Base-by-base conservation (phyloP, 805 yeast species). In the Citeromyces nyonsensis region DNA sequence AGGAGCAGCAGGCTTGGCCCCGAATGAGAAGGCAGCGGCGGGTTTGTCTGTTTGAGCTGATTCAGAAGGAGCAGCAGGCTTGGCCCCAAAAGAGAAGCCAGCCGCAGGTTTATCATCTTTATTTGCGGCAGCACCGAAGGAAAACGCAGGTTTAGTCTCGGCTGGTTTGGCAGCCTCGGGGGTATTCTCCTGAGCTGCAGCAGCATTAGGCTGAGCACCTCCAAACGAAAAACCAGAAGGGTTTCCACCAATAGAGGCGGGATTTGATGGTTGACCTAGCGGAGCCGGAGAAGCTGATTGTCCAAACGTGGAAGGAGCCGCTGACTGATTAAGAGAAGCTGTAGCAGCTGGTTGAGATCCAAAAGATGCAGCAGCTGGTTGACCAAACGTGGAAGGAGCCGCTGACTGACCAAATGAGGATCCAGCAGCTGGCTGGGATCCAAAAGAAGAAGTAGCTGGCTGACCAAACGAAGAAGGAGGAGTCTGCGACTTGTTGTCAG, bases 401-500 rank as follows among this genome's bases (percentile, higher is more conserved):
- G 32, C 25, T 18, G 13, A 26, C 13, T 18, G 14, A n/a, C 26
- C 11, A 33, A 26, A 26, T 10, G 28, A 15, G 28, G 15, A 14
- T 11, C 30, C 15, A 14, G 37, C 10, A 10, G 39, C 12, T 14
- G 28, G 10, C 14, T 26, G 28, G 9, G 28, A 12, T 20, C 42
- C 40, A 31, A 35, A 31, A 8, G 38, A 29, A 18, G 34, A 33
- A 4, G 37, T 31, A 24, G 38, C 31, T 15, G 39, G 9, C 14
- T 33, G n/a, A 11, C 44, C 45, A 37, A 40, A 40, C 10, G 30
- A 28, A 28, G 27, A 26, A 3, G 35, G 18, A 9, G 45, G 32
- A 12, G 43, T 15, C 11, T 34, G 8, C 4, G 36, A 26, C 7
- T 32, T 27, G 7, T 24, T 26, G 13, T 31, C 30, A 29, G 38